These are phyloP conservation scores for Arabidopsis thaliana DNA, from an alignment of 345 rosid species.

Conservation along the genomic window TAIR10.1 NC_003074.8:4527501-4528000, in stretches of 20 bases:
- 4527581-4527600: slow-evolving; percentile 42
- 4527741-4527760: slow-evolving; percentile 93
- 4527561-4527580: not conserved
- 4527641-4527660: slow-evolving; percentile 75
- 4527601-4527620: slow-evolving; percentile 88
- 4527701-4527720: slow-evolving; percentile 81
- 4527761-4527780: slow-evolving; percentile 77
- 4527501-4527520: slow-evolving; percentile 58
- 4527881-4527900: slow-evolving; percentile 90
- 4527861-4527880: slow-evolving; percentile 85
- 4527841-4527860: slow-evolving; percentile 4
- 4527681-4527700: slow-evolving; percentile 91
- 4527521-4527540: not conserved
- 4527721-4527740: slow-evolving; percentile 81
- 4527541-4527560: not conserved
- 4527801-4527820: not conserved
- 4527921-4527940: slow-evolving; percentile 92
- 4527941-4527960: slow-evolving; percentile 67
- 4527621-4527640: slow-evolving; percentile 82
- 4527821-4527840: not conserved
- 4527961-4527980: slow-evolving; percentile 80
- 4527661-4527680: slow-evolving; percentile 79
- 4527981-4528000: slow-evolving; percentile 95
- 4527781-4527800: slow-evolving; percentile 61
- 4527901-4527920: slow-evolving; percentile 70